Conservation (phyloP, 768 basidiomycete species). For the Kwoniella heveanensis region DNA sequence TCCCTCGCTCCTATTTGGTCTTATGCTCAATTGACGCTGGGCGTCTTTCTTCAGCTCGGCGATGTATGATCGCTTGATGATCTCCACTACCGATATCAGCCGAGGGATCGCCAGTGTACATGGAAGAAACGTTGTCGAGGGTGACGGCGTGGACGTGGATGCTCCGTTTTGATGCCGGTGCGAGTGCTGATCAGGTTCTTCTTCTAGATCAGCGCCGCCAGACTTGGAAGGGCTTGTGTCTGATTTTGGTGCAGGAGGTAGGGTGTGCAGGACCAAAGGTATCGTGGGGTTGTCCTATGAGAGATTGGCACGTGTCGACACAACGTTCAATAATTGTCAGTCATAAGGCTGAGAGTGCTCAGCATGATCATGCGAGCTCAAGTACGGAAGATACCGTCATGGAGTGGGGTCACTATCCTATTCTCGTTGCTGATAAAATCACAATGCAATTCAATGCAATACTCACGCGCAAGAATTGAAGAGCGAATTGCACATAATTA, state of each 20-base stretch:
- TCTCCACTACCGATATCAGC: slow-evolving; percentile 76
- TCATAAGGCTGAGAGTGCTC: too few species aligned
- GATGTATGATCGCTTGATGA: slow-evolving; percentile 75
- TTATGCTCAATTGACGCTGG: not conserved
- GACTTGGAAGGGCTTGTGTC: too few species aligned
- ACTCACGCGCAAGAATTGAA: slow-evolving; percentile 33
- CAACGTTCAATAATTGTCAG: too few species aligned
- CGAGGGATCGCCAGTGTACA: slow-evolving; percentile 61
- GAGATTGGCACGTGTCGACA: too few species aligned
- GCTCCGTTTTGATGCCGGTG: not conserved
- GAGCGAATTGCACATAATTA: slow-evolving; percentile 38
- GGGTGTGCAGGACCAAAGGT: slow-evolving; percentile 40
- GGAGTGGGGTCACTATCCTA: too few species aligned
- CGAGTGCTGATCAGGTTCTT: not conserved
- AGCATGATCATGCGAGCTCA: too few species aligned
- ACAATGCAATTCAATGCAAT: too few species aligned
- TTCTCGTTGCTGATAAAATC: too few species aligned
- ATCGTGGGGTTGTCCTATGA: slow-evolving; percentile 32
- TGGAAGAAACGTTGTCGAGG: slow-evolving; percentile 31
- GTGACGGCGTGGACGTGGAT: not conserved
- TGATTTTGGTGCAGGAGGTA: slow-evolving; percentile 10
- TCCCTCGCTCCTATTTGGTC: not conserved
- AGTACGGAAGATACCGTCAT: too few species aligned
- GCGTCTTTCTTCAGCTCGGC: not conserved
- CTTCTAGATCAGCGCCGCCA: too few species aligned